phyloP scores from a whole-genome alignment of 208 protist species.

The Strigomonas oncopelti region DNA sequence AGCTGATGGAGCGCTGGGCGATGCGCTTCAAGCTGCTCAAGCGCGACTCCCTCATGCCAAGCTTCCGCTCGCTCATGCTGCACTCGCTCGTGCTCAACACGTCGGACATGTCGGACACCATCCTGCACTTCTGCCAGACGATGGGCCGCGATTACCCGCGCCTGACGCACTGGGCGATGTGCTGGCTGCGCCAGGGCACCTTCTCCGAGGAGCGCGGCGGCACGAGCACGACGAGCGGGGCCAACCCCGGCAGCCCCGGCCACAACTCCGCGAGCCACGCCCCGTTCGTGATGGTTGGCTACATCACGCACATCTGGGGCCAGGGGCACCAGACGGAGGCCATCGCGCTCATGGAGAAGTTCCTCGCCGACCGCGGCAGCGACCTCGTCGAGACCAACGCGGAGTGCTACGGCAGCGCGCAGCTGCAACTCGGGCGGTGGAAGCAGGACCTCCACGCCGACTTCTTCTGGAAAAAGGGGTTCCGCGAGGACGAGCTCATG shows the following conservation, averaged over 20 bases:
- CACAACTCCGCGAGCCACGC: constrained; percentile 18
- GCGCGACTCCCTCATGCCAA: constrained; percentile 89
- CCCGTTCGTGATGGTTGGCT: constrained; percentile 61
- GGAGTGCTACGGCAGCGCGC: constrained; percentile 64
- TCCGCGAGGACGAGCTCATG: constrained; percentile 62
- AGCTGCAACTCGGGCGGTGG: constrained; percentile 80
- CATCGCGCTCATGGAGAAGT: constrained; percentile 69
- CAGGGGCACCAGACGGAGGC: constrained; percentile 75
- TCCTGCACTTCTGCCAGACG: constrained; percentile 94
- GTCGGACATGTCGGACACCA: constrained; percentile 92
- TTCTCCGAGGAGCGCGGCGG: constrained; percentile 16
- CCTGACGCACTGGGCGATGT: constrained; percentile 85
- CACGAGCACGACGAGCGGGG: neutral
- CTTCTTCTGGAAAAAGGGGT: constrained; percentile 75
- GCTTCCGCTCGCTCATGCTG: constrained; percentile 94
- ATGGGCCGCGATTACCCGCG: constrained; percentile 72
- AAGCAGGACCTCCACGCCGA: constrained; percentile 84
- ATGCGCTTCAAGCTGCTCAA: constrained; percentile 82
- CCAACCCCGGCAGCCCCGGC: neutral
- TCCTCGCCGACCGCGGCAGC: constrained; percentile 48
- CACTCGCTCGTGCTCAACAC: constrained; percentile 92
- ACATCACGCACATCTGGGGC: constrained; percentile 80
- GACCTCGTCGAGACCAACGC: constrained; percentile 61
- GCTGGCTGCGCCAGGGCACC: constrained; percentile 59
- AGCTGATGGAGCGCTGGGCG: constrained; percentile 76